phyloP scores from a whole-genome alignment of 2,329 filamentous ascomycete species.

The Thermoascus crustaceus region DNA sequence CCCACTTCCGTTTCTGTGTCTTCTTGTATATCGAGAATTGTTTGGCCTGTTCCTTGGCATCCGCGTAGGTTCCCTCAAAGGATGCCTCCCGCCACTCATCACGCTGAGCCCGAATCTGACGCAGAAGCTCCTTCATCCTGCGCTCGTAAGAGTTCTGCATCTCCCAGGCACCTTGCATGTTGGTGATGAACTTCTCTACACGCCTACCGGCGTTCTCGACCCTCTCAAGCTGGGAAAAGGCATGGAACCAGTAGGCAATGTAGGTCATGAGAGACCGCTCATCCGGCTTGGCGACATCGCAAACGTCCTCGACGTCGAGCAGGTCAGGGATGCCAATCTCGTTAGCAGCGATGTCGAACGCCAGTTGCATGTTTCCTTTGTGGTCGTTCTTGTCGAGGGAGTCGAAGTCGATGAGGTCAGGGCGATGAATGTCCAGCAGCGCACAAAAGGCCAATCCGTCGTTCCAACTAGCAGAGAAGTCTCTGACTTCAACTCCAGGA shows the following conservation, averaged over 20 bases:
- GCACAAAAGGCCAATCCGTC: slow-evolving; percentile 95
- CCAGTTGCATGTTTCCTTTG: slow-evolving; percentile 93
- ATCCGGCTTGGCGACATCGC: slow-evolving; percentile 90
- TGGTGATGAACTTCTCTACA: slow-evolving; percentile 97
- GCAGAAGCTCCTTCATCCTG: slow-evolving; percentile 75
- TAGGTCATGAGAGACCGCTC: slow-evolving; percentile 98
- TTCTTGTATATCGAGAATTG: slow-evolving; percentile 86
- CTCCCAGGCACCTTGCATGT: slow-evolving; percentile 98
- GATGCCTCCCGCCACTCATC: slow-evolving; percentile 67
- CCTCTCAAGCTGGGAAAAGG: slow-evolving; percentile 97
- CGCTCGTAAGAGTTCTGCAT: slow-evolving; percentile 97
- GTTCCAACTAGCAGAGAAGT: slow-evolving; percentile 96
- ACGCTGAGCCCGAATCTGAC: slow-evolving; percentile 64
- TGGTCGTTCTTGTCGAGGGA: slow-evolving; percentile 89
- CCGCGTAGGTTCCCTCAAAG: slow-evolving; percentile 85
- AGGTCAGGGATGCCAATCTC: slow-evolving; percentile 96
- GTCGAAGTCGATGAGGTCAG: slow-evolving; percentile 95
- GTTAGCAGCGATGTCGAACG: slow-evolving; percentile 90
- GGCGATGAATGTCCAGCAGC: slow-evolving; percentile 89
- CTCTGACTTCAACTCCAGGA: slow-evolving; percentile 87
- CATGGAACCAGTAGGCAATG: slow-evolving; percentile 99
- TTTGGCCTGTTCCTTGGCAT: slow-evolving; percentile 78
- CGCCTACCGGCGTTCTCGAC: slow-evolving; percentile 94
- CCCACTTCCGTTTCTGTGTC: slow-evolving; percentile 87
- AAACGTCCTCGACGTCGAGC: slow-evolving; percentile 95